Evolutionary conservation across 2,329 filamentous ascomycete species (phyloP).

Genomic region (Mycosphaerella sp.): DNA sequence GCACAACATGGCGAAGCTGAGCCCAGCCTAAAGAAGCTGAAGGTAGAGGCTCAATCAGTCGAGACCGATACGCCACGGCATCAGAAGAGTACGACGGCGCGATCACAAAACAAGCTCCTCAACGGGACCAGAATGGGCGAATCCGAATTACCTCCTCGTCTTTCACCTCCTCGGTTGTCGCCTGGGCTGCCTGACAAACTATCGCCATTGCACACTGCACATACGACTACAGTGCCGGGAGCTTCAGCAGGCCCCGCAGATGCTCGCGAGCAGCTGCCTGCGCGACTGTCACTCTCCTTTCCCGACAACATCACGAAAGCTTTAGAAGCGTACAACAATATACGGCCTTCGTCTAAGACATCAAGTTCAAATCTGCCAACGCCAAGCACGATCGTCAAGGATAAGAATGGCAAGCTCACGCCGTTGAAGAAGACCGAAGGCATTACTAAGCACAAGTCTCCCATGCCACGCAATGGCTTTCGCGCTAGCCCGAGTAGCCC

Average conservation of each 20-base stretch:
- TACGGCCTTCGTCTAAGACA: constrained; percentile 16
- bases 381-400: constrained; percentile 15
- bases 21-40: constrained; percentile 12
- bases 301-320: constrained; percentile 51
- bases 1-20: background rate
- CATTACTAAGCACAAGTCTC: constrained; percentile 25
- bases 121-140: constrained; percentile 8
- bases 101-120: background rate
- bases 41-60: constrained; percentile 1
- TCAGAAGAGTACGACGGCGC: background rate
- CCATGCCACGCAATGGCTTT: constrained; percentile 27
- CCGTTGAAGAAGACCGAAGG: constrained; percentile 17
- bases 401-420: constrained; percentile 20
- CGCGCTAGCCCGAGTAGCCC: constrained; percentile 28
- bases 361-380: constrained; percentile 11
- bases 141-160: constrained; percentile 15
- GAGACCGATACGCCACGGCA: constrained; percentile 1
- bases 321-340: constrained; percentile 35
- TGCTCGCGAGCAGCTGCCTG: constrained; percentile 38
- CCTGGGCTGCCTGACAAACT: constrained; percentile 20
- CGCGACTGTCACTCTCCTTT: constrained; percentile 53
- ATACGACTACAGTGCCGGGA: background rate
- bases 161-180: constrained; percentile 17
- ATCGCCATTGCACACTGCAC: constrained; percentile 15
- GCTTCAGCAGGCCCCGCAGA: background rate